Base-by-base conservation (phyloP, 208 protist species). In the Trypanosomatidae sp. region DNA sequence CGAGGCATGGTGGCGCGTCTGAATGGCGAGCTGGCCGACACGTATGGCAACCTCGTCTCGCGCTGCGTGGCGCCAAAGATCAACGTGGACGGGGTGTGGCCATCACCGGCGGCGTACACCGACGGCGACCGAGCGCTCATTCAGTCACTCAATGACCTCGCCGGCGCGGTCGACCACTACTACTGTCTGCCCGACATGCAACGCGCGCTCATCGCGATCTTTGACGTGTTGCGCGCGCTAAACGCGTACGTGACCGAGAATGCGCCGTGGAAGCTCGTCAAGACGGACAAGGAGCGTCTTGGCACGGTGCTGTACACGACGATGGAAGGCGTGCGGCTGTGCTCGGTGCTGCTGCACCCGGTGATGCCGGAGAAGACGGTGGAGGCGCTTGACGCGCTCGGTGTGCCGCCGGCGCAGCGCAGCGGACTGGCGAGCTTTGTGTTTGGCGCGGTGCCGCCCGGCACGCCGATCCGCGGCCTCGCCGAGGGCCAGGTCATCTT, bases 1-100 rank as follows among this genome's bases (percentile, higher is more conserved):
- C 61, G 64, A 30, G 78, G 80, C 44, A 84, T 97, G 56, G 53
- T 77, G 13, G 60, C 71, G 2, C 73, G 76, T 28, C 66, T 96
- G 28, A 98, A 96, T 63, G 56, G 66, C 0, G 92, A 97, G 51
- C 78, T 98, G 15, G 92, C 92, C 5, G 88, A 97, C 62, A 96
- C 80, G 2, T 71, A 96, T 13, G 96, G 95, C 44, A 96, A 96
- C 66, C 73, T 97, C 4, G 68, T 92, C 13, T 75, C 84, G 49
- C 80, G 88, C 40, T 87, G 76, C 53, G 67, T 79, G 6, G 66
- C 83, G 10, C 61, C 70, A 4, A 92, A 91, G 56, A 83, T 95
- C 53, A 92, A 92, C 51, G 56, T 77, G 27, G 48, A 71, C 30
- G 64, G 67, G 13, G 67, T 67, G 61, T 88, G 76, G 79, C 79